Conservation (phyloP, 169 alveolate genomes). For the Plasmodium inui region DNA sequence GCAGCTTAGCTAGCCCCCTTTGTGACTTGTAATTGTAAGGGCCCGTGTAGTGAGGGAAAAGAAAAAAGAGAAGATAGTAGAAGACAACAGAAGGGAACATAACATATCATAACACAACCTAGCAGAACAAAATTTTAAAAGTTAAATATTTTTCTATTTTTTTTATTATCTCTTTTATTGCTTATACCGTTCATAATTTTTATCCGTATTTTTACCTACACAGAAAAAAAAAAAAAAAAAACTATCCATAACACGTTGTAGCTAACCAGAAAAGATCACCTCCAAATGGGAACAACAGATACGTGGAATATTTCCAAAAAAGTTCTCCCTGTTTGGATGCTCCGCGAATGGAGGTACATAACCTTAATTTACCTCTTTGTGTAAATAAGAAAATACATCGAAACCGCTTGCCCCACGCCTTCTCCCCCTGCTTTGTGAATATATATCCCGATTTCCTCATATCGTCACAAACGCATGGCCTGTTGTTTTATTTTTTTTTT, state of each 20-base stretch:
- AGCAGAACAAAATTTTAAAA: neutral
- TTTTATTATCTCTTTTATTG: neutral
- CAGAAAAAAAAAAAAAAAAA: conserved; percentile 2
- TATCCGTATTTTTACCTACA: neutral
- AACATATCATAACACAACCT: no score
- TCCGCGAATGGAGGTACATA: neutral
- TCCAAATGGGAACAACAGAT: neutral
- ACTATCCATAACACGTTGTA: neutral
- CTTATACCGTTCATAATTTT: neutral
- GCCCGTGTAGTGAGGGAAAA: neutral
- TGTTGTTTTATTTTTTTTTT: no score
- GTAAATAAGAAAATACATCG: neutral
- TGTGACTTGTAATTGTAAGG: neutral
- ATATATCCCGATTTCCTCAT: neutral
- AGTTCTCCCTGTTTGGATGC: neutral
- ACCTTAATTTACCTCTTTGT: neutral
- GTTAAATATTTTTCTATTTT: neutral
- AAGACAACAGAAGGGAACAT: neutral
- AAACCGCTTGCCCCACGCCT: neutral
- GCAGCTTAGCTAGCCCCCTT: neutral
- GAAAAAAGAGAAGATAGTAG: neutral
- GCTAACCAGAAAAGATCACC: neutral
- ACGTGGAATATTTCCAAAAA: neutral
- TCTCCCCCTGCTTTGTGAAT: neutral
- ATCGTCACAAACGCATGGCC: neutral